Percentiles rank a stretch among this genome's conserved stretches.
Evolutionary conservation across 805 yeast species (phyloP).

Genomic region (Zygotorulaspora sp.): DNA sequence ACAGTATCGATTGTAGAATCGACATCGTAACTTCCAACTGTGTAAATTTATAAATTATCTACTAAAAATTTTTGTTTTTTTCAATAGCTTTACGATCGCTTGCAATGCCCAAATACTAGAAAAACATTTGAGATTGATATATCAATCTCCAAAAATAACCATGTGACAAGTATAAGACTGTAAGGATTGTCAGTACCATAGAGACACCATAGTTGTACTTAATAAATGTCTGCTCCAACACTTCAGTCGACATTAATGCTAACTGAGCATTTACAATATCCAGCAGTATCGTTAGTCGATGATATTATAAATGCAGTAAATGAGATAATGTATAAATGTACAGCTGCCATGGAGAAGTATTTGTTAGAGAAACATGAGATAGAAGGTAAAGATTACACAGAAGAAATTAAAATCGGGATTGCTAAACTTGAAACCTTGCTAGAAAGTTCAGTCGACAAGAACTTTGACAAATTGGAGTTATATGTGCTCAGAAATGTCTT

Average conservation of each 20-base stretch:
- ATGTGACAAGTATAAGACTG: neutral
- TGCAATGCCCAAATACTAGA: too few species aligned
- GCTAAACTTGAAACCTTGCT: slow-evolving; percentile 73
- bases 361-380: slow-evolving; percentile 34
- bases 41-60: slow-evolving; percentile 1
- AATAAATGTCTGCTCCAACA: slow-evolving; percentile 38
- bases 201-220: too few species aligned
- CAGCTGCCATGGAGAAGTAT: slow-evolving; percentile 69
- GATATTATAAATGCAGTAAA: slow-evolving; percentile 86
- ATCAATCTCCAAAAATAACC: neutral
- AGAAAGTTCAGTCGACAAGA: slow-evolving; percentile 70
- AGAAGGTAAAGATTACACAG: slow-evolving; percentile 29
- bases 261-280: slow-evolving; percentile 82
- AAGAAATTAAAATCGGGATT: slow-evolving; percentile 70
- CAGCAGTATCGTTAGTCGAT: slow-evolving; percentile 78
- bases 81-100: too few species aligned
- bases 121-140: too few species aligned
- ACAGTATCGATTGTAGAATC: too few species aligned
- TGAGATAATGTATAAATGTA: slow-evolving; percentile 75
- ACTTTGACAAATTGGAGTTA: slow-evolving; percentile 81
- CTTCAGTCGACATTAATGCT: slow-evolving; percentile 47
- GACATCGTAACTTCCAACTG: neutral
- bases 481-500: slow-evolving; percentile 76
- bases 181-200: too few species aligned
- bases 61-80: too few species aligned